Evolutionary conservation across 1,284 basidiomycete genomes (phyloP), one percentile per base, ranked within the genome.

Genomic region (Ceratobasidium sp.): DNA sequence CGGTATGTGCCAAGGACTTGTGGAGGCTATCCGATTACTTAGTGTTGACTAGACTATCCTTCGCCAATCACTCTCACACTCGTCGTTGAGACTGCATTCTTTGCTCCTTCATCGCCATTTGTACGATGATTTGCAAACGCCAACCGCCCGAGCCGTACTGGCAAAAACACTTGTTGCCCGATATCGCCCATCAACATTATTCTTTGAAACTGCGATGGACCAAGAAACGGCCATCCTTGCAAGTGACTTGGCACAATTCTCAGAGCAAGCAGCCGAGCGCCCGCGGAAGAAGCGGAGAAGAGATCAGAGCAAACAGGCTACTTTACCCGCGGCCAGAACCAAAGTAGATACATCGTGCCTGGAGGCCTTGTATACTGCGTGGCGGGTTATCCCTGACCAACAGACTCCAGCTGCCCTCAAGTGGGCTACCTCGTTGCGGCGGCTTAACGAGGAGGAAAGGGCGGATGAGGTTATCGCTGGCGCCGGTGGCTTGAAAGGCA

Each of bases 61-160:
- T 58, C 81, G 79, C 60, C 83, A 85, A 61, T 87, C 86, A 78
- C 83, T 87, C 80, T 79, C 81, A 70, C 69, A 75, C 21, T 34
- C 52, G 34, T 74, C 61, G 18, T 36, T 36, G 0, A 50, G 32
- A 0, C 62, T 75, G 8, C 74, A 73, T 50, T 59, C 73, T 14
- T 32, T 67, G 12, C 48, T 75, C n/a, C 59, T 75, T 1, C 36
- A 59, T 16, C 55, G 39, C 43, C 67, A 55, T 12, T n/a, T 58
- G 26, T 70, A 58, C n/a, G 67, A 59, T 39, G 55, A 48, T n/a
- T 3, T 26, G n/a, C 53, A 70, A 39, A 21, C 67, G 28, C 23
- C 55, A 39, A 36, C 10, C 32, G 30, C 16, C n/a, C 53, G 67
- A 39, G 32, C 55, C 10, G 1, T 9, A 48, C 30, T 70, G 0